phyloP scores from a whole-genome alignment of 495 filamentous ascomycete genomes.

The Opeltia flavorubescens region DNA sequence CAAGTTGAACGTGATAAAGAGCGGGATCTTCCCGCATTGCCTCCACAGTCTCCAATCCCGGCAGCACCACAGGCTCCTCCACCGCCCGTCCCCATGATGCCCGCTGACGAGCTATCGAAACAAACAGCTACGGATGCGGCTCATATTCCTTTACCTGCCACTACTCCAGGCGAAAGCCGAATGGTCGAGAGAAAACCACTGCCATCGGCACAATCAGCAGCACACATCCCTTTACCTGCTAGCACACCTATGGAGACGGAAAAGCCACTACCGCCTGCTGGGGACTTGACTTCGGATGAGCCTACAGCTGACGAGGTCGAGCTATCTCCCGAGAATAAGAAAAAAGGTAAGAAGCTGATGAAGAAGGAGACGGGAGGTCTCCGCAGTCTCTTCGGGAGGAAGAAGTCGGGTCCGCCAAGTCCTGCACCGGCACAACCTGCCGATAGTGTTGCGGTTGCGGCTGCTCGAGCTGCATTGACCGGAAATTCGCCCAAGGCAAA shows the following conservation, averaged over 20 bases:
- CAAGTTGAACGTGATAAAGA: conserved; percentile 6
- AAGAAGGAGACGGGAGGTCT: conserved; percentile 33
- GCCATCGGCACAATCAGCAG: background rate
- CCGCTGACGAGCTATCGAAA: conserved; percentile 15
- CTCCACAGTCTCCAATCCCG: conserved; percentile 12
- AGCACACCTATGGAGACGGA: conserved; percentile 8
- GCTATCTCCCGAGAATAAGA: conserved; percentile 11
- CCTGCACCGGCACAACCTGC: conserved; percentile 4
- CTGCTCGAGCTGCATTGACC: conserved; percentile 36
- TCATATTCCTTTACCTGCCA: conserved; percentile 17
- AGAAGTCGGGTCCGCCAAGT: conserved; percentile 24
- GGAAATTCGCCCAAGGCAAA: conserved; percentile 13
- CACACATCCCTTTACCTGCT: background rate
- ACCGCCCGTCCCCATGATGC: conserved; percentile 13
- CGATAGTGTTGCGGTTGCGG: conserved; percentile 27
- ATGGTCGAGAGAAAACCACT: conserved; percentile 2
- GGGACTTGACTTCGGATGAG: conserved; percentile 11
- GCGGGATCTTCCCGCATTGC: conserved; percentile 15
- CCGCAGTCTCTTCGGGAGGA: conserved; percentile 37
- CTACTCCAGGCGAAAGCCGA: conserved; percentile 5
- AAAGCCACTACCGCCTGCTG: conserved; percentile 18
- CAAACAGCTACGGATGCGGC: conserved; percentile 20
- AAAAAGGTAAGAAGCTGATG: conserved; percentile 25
- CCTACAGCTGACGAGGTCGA: background rate
- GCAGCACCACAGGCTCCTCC: conserved; percentile 11